Base-by-base conservation (phyloP, 2,329 filamentous ascomycete genomes). In the Ophiocordyceps camponoti-saundersi region DNA sequence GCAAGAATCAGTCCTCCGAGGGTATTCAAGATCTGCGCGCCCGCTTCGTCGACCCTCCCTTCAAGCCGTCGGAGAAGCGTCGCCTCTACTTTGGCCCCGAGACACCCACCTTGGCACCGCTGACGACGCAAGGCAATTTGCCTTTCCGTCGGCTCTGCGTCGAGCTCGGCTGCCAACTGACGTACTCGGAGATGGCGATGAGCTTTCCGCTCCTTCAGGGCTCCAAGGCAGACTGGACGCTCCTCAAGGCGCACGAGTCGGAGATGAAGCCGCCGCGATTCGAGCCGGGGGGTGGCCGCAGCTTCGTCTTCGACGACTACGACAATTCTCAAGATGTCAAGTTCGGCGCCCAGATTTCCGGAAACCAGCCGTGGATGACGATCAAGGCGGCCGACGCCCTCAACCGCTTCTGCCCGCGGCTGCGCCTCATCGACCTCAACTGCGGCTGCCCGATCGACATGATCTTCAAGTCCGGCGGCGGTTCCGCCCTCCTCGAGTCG, bases 111-210 rank as follows among this genome's bases (percentile, higher is more conserved):
- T 70, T 98, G n/a, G 92, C 92, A 5, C 92, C 92, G 34, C 72
- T 98, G 44, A 98, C 92, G 1, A 98, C 92, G 0, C 92, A 96
- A 65, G 92, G 92, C 43, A 98, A 98, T 57, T 72, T 96, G 44
- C 92, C 92, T 1, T 98, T 95, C 69, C 82, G 92, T 48, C 79
- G 92, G 45, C 76, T 98, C 29, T 95, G 89, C 58, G 81, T 87
- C 13, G 83, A 89, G 47, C 74, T 96, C 22, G 92, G 92, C 34
- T 89, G 88, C 26, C 84, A 95, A 59, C 72, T 94, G 44, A 98
- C 92, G 0, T 98, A 95, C 69, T 96, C 90, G 0, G 92, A 98
- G 65, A 98, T 98, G 92, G 92, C 90, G 4, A 85, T 98, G 75
- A 81, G 86, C 26, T 69, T 94, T 63, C 89, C 90, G 11, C 67